These are phyloP conservation scores for Austroboletus niveus DNA, from an alignment of 1,284 basidiomycete genomes.

Conservation along the genomic window DNA sequence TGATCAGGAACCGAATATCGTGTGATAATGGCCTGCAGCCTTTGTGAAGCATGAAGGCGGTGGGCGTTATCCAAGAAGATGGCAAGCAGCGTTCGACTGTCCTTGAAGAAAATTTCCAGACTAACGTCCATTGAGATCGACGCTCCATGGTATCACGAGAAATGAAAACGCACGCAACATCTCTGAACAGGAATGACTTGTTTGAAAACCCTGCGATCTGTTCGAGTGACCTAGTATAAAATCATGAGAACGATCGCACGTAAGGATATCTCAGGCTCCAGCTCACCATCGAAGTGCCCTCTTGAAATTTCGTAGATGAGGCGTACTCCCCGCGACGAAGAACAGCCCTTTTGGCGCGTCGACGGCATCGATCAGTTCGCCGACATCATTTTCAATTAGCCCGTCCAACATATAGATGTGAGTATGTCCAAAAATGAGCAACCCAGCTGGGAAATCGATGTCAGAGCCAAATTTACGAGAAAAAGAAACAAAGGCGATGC, in stretches of 20 bases:
- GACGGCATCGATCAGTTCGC: conserved; percentile 86
- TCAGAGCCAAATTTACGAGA: not conserved
- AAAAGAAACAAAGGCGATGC: conserved; percentile 26
- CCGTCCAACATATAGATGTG: conserved; percentile 93
- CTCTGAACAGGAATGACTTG: conserved; percentile 84
- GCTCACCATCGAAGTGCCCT: conserved; percentile 76
- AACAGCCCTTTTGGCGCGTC: conserved; percentile 84
- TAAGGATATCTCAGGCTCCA: conserved; percentile 33
- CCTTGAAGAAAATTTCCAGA: conserved; percentile 88
- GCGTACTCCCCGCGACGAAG: conserved; percentile 81
- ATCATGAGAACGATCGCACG: conserved; percentile 40
- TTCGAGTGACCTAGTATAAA: conserved; percentile 62
- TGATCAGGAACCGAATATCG: conserved; percentile 32
- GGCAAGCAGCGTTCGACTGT: conserved; percentile 78
- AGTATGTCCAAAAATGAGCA: conserved; percentile 82
- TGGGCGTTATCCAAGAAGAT: conserved; percentile 74
- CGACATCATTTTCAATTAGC: conserved; percentile 83
- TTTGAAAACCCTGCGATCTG: conserved; percentile 79
- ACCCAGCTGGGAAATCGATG: conserved; percentile 55
- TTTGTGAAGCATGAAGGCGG: conserved; percentile 62
- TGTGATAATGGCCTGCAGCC: conserved; percentile 50
- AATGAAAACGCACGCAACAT: conserved; percentile 73
- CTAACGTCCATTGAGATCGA: conserved; percentile 36
- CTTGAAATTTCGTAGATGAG: conserved; percentile 76
- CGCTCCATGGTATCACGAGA: conserved; percentile 1